Evolutionary conservation across 345 rosid species (phyloP).

Genomic region (Gossypium bickii): DNA sequence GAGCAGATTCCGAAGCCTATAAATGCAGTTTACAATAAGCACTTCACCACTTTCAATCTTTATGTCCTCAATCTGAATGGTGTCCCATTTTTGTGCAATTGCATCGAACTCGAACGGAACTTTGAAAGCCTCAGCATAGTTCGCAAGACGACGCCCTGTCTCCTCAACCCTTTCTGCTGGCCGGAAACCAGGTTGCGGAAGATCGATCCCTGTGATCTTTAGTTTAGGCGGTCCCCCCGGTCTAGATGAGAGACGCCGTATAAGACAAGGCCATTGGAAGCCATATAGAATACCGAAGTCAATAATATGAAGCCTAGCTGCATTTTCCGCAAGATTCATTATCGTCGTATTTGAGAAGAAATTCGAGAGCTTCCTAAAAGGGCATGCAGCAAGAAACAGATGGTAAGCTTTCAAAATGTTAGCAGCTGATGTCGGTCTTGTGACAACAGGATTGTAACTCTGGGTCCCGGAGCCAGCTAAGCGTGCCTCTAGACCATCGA

Average conservation of each 20-base stretch:
- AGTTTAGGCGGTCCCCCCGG: constrained; percentile 50
- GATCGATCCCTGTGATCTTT: constrained; percentile 51
- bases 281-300: constrained; percentile 60
- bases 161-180: constrained; percentile 59
- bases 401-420: constrained; percentile 54
- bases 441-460: constrained; percentile 27
- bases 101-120: constrained; percentile 54
- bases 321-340: constrained; percentile 40
- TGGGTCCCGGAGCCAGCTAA: constrained; percentile 46
- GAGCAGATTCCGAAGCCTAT: constrained; percentile 42
- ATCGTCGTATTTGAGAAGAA: constrained; percentile 49
- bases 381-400: constrained; percentile 43
- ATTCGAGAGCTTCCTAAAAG: constrained; percentile 41
- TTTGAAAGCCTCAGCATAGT: constrained; percentile 42
- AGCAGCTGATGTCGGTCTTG: constrained; percentile 41
- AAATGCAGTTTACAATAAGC: constrained; percentile 41
- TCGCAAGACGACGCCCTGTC: constrained; percentile 40
- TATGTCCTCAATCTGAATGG: constrained; percentile 48
- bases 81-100: constrained; percentile 61
- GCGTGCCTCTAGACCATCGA: constrained; percentile 43
- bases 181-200: constrained; percentile 57
- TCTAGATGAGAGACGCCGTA: constrained; percentile 41
- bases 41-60: constrained; percentile 45
- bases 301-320: constrained; percentile 44
- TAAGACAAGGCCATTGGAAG: constrained; percentile 63